Conservation (phyloP, 495 filamentous ascomycete genomes). For the Copromyces sp. region DNA sequence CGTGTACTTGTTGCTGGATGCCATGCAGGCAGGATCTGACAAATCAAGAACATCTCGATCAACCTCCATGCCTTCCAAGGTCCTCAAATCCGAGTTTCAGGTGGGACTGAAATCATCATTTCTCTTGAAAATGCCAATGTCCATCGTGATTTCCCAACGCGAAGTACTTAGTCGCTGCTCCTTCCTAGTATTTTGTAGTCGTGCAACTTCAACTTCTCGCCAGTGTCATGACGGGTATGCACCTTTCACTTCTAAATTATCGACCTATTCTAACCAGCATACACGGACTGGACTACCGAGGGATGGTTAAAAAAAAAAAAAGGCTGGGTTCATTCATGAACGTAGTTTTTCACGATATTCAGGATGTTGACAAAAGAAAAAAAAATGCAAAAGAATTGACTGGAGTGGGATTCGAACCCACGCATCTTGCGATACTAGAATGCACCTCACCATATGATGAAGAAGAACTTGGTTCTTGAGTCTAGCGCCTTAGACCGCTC, state of each 20-base stretch:
- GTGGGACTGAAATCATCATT: not conserved
- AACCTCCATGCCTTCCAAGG: not conserved
- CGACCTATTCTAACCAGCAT: not conserved
- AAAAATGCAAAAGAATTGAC: not conserved
- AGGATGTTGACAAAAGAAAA: not conserved
- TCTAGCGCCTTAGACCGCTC: slow-evolving; percentile 4
- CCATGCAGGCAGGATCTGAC: not conserved
- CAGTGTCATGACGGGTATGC: not conserved
- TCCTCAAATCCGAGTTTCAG: not conserved
- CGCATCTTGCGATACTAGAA: slow-evolving; percentile 1
- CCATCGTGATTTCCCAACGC: not conserved
- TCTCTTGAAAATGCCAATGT: not conserved
- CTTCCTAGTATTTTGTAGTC: not conserved
- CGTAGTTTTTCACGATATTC: not conserved
- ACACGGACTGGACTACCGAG: not conserved
- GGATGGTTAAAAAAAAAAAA: not conserved
- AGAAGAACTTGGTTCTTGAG: slow-evolving; percentile 3
- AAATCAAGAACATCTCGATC: not conserved
- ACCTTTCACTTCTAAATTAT: not conserved
- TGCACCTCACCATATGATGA: not conserved
- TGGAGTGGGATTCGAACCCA: slow-evolving; percentile 1
- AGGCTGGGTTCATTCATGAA: not conserved
- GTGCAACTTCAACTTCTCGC: not conserved
- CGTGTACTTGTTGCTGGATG: not conserved
- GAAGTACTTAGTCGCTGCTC: not conserved